A percentile compares a stretch with the other conserved stretches of the same genome.
These are phyloP conservation scores for Eimeria sp. DNA, from an alignment of 169 alveolate species.

Conservation along the genomic window DNA sequence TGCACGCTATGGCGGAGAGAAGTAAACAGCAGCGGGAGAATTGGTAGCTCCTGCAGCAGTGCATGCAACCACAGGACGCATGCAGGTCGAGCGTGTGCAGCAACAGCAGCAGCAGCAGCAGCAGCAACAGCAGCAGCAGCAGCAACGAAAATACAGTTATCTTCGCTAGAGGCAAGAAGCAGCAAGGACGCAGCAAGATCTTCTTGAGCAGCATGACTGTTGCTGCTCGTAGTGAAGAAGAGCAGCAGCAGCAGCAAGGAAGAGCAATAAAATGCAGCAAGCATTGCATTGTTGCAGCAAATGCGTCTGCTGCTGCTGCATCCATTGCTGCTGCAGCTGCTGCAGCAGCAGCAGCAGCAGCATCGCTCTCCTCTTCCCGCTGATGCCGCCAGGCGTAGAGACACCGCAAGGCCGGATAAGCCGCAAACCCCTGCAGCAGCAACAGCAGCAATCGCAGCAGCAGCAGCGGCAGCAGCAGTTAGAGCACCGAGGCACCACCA, in stretches of 20 bases:
- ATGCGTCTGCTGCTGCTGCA: constrained; percentile 41
- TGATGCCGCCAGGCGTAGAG: background rate
- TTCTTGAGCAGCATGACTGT: no score
- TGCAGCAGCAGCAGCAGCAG: background rate
- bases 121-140: no score
- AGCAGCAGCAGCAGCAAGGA: constrained; percentile 31
- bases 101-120: no score
- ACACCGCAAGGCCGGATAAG: constrained; percentile 21
- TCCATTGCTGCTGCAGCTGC: constrained; percentile 44
- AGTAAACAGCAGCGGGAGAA: no score
- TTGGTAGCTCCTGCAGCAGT: no score
- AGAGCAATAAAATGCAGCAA: constrained; percentile 6
- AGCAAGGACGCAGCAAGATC: no score
- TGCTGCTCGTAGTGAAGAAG: no score
- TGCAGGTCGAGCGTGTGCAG: no score
- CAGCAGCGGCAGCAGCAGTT: background rate
- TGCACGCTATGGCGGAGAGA: no score
- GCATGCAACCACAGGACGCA: no score
- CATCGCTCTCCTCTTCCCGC: background rate
- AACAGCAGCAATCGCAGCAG: constrained; percentile 27
- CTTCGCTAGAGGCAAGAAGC: no score
- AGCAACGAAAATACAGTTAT: no score
- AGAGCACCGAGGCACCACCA: background rate
- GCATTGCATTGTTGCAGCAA: constrained; percentile 56
- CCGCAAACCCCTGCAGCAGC: constrained; percentile 66